Evolutionary conservation across 2,329 filamentous ascomycete genomes (phyloP), one percentile per base, ranked within the genome.

Genomic region (Penicillium paneum): DNA sequence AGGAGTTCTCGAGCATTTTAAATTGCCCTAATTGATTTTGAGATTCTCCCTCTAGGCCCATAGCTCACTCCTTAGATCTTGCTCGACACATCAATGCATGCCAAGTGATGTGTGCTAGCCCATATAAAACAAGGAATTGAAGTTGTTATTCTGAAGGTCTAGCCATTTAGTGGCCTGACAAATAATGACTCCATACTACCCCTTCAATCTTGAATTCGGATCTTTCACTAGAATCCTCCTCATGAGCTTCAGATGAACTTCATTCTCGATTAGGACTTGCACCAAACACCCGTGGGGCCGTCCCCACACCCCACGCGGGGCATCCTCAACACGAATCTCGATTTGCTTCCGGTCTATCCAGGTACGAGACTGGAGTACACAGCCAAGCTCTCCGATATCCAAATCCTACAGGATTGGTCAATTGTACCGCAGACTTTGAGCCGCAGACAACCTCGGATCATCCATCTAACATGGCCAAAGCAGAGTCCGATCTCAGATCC

Each of bases 391-490:
- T 17, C 6, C 15, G 6, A 42, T 11, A 42, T 19, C 24, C 1
- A 19, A 29, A 8, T 19, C 1, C 5, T 28, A 29, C 26, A 29
- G 26, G 10, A 12, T 17, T 41, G 5, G 5, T 1, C 7, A 40
- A 10, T 26, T 26, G 8, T 3, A 39, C 11, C 3, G 0, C 15
- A 31, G 11, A 8, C 8, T 35, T 36, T 17, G n/a, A 3, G 15
- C 36, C 11, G 13, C 15, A 26, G 13, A 26, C 26, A 6, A 28
- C 7, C n/a, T 44, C 12, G 7, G 19, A 17, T 1, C 3, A 15
- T 19, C 7, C 12, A n/a, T 19, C 11, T n/a, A 50, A 13, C 21
- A 49, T 64, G 61, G 55, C 55, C 6, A 61, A 54, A 52, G 31
- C 60, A 3, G 56, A 60, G 17, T 41, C 47, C 10, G 55, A 58